A percentile compares a stretch with the other conserved stretches of the same genome.
Evolutionary conservation across 257 asterid species (phyloP).

Genomic region (Fraxinus quadrangulata): DNA sequence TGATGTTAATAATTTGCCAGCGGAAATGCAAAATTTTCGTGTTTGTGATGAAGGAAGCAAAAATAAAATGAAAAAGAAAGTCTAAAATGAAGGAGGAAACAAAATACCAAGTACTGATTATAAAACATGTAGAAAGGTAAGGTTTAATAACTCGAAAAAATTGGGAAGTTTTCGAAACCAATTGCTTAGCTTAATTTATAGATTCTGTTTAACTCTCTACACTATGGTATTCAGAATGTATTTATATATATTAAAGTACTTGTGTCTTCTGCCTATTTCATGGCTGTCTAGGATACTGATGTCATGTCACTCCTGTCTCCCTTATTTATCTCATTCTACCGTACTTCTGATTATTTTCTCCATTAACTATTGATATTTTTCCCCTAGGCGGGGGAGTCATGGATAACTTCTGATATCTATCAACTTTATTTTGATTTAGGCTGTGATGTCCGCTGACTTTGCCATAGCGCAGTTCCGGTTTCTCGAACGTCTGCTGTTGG

Average conservation of each 20-base stretch:
- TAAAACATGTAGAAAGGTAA: not conserved
- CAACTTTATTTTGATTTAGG: slow-evolving; percentile 45
- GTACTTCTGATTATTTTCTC: not conserved
- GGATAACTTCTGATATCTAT: slow-evolving; percentile 2
- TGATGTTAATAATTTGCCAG: not conserved
- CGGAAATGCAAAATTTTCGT: not conserved
- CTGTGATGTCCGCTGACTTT: slow-evolving; percentile 93
- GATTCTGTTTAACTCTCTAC: too few relatives aligned
- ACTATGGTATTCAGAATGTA: not conserved
- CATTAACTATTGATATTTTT: not conserved
- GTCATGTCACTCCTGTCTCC: not conserved
- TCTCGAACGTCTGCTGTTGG: slow-evolving; percentile 88
- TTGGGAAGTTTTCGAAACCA: not conserved
- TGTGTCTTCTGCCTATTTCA: not conserved
- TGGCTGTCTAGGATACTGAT: not conserved
- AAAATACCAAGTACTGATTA: too few relatives aligned
- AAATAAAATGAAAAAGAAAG: not conserved
- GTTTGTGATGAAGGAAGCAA: not conserved
- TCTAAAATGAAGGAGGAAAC: not conserved
- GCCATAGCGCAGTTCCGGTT: slow-evolving; percentile 88
- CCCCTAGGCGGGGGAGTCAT: not conserved
- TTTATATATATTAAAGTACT: not conserved
- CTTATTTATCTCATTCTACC: not conserved
- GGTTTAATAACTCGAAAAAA: too few relatives aligned
- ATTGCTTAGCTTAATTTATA: not conserved